Evolutionary conservation across 257 asterid genomes (phyloP), one percentile per base, ranked within the genome.

Genomic region (Lantana camara): DNA sequence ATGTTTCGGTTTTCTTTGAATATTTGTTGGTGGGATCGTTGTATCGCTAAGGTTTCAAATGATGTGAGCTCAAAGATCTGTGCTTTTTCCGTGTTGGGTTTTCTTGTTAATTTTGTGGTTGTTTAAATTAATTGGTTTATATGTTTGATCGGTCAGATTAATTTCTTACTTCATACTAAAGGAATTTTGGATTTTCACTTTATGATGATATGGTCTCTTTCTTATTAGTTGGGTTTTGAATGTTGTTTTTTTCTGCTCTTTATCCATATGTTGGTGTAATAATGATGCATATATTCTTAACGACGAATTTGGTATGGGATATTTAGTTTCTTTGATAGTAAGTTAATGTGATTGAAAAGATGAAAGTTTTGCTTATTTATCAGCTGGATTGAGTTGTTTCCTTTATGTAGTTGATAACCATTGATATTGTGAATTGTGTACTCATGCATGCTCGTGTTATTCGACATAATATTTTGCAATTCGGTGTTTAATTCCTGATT

Each of bases 121-220:
- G 40, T 9, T 32, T 67, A n/a, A n/a, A n/a, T n/a, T n/a, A n/a
- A 4, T 47, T 59, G 64, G 65, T 32, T 56, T 44, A 20, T 57
- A 8, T 50, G 56, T 56, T 57, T 57, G 51, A 67, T 67, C 60
- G 46, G 37, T 63, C 64, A 8, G 55, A 24, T 51, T 40, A 6
- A 10, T 68, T 69, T 17, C 27, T 40, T 29, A 27, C 22, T 24
- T 52, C 11, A 16, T 9, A 22, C 0, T 57, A n/a, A 67, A 22
- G 7, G 37, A 50, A 17, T 40, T 40, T 3, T 32, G 37, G 27
- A 6, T 59, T 29, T 60, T 16, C 35, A 15, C 22, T 40, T 35
- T 46, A 37, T n/a, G n/a, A n/a, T n/a, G n/a, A n/a, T n/a, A n/a
- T n/a, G n/a, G n/a, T n/a, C n/a, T n/a, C n/a, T n/a, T n/a, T n/a